Evolutionary conservation across 345 rosid species (phyloP), one percentile per base, ranked within the genome.

Genomic region (Brassica incana): DNA sequence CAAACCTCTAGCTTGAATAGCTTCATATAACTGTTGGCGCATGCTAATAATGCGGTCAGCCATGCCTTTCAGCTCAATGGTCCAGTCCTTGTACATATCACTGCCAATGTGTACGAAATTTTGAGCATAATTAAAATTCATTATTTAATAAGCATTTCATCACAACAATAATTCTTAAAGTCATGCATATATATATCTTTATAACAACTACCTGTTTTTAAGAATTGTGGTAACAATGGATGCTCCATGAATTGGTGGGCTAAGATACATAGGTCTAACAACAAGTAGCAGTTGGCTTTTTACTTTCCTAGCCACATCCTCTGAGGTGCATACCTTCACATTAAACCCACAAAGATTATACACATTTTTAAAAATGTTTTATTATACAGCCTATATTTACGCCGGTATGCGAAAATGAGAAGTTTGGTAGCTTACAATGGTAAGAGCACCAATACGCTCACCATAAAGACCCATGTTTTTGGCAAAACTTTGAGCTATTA

Each of bases 401-500:
- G 14, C 15, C 15, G 15, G 43, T 4, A 2, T 32, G 43, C 15
- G 66, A 69, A 69, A 54, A 1, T 7, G 40, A 61, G 36, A 80
- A 65, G 70, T 50, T 75, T 35, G 65, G 61, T 43, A 70, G 58
- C 91, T 86, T 85, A 90, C 95, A 83, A 90, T 88, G 85, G 89
- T 89, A 64, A 90, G 88, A 32, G 93, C 95, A 3, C 95, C 95
- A 69, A 89, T 87, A 77, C 93, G 95, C 82, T 90, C 95, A 20
- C 88, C 92, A 79, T 90, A 89, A 25, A 91, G 88, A 71, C 95
- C 95, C 93, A 91, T 89, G 61, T 85, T 91, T 84, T 91, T 91
- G 5, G 89, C 90, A 84, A 83, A 90, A 78, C 92, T 86, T 70
- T 90, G 92, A 76, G 92, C 92, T 38, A 77, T 79, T 40, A 90